These are phyloP conservation scores for Ogataea pini DNA, from an alignment of 805 yeast genomes.

Conservation along the genomic window DNA sequence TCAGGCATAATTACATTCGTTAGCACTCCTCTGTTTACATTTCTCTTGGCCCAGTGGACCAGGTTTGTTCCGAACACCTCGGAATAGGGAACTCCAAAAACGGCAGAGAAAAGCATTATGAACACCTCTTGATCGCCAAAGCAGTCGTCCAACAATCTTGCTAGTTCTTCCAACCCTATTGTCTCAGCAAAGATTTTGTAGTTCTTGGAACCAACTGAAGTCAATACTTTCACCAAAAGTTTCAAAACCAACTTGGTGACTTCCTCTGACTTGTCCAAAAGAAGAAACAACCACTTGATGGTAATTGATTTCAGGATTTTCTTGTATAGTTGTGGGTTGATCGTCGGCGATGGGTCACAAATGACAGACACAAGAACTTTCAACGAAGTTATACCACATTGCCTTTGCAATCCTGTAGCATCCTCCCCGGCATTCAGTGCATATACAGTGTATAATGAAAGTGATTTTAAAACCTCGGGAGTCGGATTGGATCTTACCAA, in stretches of 20 bases:
- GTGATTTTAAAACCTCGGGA: constrained; percentile 52
- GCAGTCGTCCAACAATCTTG: constrained; percentile 38
- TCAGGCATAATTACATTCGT: constrained; percentile 5
- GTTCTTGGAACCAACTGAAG: constrained; percentile 45
- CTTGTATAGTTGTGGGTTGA: constrained; percentile 29
- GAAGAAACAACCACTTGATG: constrained; percentile 62
- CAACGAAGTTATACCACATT: constrained; percentile 38
- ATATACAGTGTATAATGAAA: constrained; percentile 54
- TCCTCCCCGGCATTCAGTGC: constrained; percentile 40
- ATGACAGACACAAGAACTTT: constrained; percentile 43
- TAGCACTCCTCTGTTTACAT: background rate
- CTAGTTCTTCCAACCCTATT: constrained; percentile 52
- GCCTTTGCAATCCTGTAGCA: constrained; percentile 18
- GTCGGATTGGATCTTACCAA: constrained; percentile 50
- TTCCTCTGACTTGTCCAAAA: constrained; percentile 44
- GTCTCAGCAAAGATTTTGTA: constrained; percentile 51
- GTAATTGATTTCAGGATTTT: constrained; percentile 55
- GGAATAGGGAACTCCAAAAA: constrained; percentile 44
- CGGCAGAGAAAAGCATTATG: background rate
- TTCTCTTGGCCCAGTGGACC: background rate
- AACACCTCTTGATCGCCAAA: background rate
- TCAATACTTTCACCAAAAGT: constrained; percentile 51
- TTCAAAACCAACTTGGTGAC: constrained; percentile 42
- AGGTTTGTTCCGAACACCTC: background rate
- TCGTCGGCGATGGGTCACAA: constrained; percentile 35